phyloP scores from a whole-genome alignment of 2,329 filamentous ascomycete species.

The Pseudogymnoascus sp. region DNA sequence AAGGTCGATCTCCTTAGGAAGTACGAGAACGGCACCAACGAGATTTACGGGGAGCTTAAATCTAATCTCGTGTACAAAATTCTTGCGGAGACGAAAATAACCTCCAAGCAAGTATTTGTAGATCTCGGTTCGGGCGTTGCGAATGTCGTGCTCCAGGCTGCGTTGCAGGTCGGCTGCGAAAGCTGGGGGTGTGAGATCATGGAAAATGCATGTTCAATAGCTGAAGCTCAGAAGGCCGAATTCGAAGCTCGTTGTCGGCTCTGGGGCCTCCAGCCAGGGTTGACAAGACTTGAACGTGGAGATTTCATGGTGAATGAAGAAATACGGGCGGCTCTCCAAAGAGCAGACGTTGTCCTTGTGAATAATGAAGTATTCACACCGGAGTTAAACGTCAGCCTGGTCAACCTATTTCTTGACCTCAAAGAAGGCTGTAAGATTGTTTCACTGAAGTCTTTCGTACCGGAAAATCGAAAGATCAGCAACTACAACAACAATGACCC shows the following conservation, averaged over 20 bases:
- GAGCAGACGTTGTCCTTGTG: slow-evolving; percentile 90
- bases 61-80: slow-evolving; percentile 79
- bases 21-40: slow-evolving; percentile 86
- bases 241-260: slow-evolving; percentile 78
- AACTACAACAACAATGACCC: slow-evolving; percentile 69
- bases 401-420: slow-evolving; percentile 86
- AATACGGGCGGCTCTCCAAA: slow-evolving; percentile 67
- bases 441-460: slow-evolving; percentile 85
- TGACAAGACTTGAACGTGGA: slow-evolving; percentile 71
- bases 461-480: slow-evolving; percentile 68
- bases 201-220: slow-evolving; percentile 79
- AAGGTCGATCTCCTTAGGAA: slow-evolving; percentile 75
- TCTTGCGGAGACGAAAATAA: slow-evolving; percentile 68
- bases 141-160: slow-evolving; percentile 90
- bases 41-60: slow-evolving; percentile 89
- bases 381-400: slow-evolving; percentile 73
- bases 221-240: slow-evolving; percentile 71
- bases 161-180: slow-evolving; percentile 86
- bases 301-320: slow-evolving; percentile 71
- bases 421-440: slow-evolving; percentile 87
- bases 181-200: slow-evolving; percentile 97
- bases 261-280: slow-evolving; percentile 79
- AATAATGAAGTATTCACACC: slow-evolving; percentile 97
- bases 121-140: slow-evolving; percentile 94
- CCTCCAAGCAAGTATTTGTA: slow-evolving; percentile 79